Evolutionary conservation across 1,139 yeast genomes (phyloP).

Genomic region (Candida anutae): DNA sequence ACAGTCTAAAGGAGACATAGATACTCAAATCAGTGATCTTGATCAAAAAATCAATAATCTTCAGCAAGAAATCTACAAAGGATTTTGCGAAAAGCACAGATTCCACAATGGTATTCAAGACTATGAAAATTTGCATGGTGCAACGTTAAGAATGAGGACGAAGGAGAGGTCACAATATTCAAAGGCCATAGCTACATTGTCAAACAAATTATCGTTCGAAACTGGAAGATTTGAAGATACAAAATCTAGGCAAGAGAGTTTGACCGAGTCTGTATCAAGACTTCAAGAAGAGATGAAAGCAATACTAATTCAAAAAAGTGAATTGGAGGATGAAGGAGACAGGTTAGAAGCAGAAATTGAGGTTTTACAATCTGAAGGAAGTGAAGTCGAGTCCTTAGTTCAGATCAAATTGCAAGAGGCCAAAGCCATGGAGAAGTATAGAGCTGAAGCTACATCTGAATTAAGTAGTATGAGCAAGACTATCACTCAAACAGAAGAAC

Average conservation of each 20-base stretch:
- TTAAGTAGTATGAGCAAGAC: slow-evolving; percentile 21
- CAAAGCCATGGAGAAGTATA: slow-evolving; percentile 20
- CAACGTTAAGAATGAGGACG: slow-evolving; percentile 49
- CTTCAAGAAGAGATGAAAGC: slow-evolving; percentile 26
- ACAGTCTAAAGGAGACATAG: slow-evolving; percentile 21
- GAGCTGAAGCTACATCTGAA: slow-evolving; percentile 30
- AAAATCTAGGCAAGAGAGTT: slow-evolving; percentile 29
- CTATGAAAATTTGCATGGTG: slow-evolving; percentile 63
- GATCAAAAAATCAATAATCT: slow-evolving; percentile 22
- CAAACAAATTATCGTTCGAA: slow-evolving; percentile 61
- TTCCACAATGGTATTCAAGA: slow-evolving; percentile 50
- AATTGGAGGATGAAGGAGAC: slow-evolving; percentile 33
- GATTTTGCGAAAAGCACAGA: slow-evolving; percentile 48
- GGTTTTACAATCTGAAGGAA: slow-evolving; percentile 31
- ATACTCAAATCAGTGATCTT: slow-evolving; percentile 17
- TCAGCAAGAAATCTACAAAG: slow-evolving; percentile 41
- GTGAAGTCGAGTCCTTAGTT: slow-evolving; percentile 14
- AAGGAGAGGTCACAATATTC: slow-evolving; percentile 57
- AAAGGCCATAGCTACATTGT: slow-evolving; percentile 53
- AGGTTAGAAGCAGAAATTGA: slow-evolving; percentile 44
- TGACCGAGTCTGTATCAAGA: slow-evolving; percentile 24
- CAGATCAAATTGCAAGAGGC: slow-evolving; percentile 20
- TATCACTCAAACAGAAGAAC: slow-evolving; percentile 40
- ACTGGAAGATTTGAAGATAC: slow-evolving; percentile 47
- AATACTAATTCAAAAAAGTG: slow-evolving; percentile 22